phyloP scores from a whole-genome alignment of 192 early-diverging fungal genomes.

The Haplosporangium gracile region DNA sequence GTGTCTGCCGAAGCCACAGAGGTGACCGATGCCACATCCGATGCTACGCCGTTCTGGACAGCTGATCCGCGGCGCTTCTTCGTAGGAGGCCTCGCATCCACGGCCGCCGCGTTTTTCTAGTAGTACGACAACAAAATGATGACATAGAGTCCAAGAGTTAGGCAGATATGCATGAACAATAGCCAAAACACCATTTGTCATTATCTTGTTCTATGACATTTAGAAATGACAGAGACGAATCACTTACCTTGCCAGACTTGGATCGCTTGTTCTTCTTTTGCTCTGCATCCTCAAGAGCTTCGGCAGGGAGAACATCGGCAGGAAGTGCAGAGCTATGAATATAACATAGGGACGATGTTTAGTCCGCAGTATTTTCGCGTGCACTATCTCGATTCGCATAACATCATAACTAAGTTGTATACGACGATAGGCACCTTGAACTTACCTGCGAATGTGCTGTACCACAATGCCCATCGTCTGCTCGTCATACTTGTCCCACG shows the following conservation, averaged over 20 bases:
- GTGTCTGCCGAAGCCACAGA: slow-evolving; percentile 3
- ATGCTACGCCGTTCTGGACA: slow-evolving; percentile 18
- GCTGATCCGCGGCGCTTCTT: slow-evolving; percentile 55
- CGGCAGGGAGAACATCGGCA: slow-evolving; percentile 53
- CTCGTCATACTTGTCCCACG: slow-evolving; percentile 84
- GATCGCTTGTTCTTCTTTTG: slow-evolving; percentile 50
- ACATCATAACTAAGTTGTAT: neutral
- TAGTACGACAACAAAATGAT: neutral
- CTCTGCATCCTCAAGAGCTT: slow-evolving; percentile 57
- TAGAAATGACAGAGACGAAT: neutral
- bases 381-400: neutral
- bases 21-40: slow-evolving; percentile 8
- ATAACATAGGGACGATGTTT: neutral
- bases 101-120: slow-evolving; percentile 20
- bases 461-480: slow-evolving; percentile 77
- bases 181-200: neutral
- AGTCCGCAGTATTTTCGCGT: neutral
- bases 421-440: neutral
- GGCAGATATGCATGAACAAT: slow-evolving; percentile 10
- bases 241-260: slow-evolving; percentile 58
- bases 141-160: neutral
- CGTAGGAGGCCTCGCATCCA: slow-evolving; percentile 27
- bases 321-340: slow-evolving; percentile 50
- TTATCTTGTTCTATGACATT: neutral
- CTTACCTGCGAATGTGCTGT: slow-evolving; percentile 68